These are phyloP conservation scores for Sicyos edulis DNA, from an alignment of 306 rosid genomes.

Conservation along the genomic window DNA sequence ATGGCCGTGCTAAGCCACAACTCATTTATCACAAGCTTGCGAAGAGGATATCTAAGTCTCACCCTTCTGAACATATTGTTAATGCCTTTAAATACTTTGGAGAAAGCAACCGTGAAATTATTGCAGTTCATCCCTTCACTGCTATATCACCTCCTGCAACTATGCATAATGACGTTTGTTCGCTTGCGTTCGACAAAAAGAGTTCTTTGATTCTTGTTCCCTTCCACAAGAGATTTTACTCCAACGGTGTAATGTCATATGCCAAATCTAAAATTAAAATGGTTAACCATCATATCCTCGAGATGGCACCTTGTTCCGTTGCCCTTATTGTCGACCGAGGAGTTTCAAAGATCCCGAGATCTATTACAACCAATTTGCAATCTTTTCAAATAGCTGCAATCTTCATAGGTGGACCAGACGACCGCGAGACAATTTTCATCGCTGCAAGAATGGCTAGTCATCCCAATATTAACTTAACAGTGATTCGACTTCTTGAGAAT, in stretches of 20 bases:
- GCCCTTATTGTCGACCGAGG: constrained; percentile 33
- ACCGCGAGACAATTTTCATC: constrained; percentile 32
- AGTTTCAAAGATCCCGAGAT: constrained; percentile 9
- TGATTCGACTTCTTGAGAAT: constrained; percentile 26
- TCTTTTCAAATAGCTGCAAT: constrained; percentile 27
- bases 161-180: constrained; percentile 33
- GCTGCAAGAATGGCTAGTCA: constrained; percentile 33
- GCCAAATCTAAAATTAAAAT: constrained; percentile 5
- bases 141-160: constrained; percentile 22
- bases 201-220: constrained; percentile 29
- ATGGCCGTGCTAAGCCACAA: constrained; percentile 24
- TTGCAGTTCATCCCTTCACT: constrained; percentile 24
- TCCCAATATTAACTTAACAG: constrained; percentile 21
- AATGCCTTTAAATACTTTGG: constrained; percentile 29
- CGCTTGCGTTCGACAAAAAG: constrained; percentile 26
- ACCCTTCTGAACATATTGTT: constrained; percentile 21
- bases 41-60: not conserved
- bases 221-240: constrained; percentile 17
- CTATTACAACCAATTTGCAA: not conserved
- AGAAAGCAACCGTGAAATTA: constrained; percentile 11
- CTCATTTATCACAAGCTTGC: constrained; percentile 28
- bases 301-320: constrained; percentile 34
- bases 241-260: constrained; percentile 12
- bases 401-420: constrained; percentile 38
- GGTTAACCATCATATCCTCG: constrained; percentile 25